Evolutionary conservation across 805 yeast species (phyloP).

Genomic region (Candida loeiensis): DNA sequence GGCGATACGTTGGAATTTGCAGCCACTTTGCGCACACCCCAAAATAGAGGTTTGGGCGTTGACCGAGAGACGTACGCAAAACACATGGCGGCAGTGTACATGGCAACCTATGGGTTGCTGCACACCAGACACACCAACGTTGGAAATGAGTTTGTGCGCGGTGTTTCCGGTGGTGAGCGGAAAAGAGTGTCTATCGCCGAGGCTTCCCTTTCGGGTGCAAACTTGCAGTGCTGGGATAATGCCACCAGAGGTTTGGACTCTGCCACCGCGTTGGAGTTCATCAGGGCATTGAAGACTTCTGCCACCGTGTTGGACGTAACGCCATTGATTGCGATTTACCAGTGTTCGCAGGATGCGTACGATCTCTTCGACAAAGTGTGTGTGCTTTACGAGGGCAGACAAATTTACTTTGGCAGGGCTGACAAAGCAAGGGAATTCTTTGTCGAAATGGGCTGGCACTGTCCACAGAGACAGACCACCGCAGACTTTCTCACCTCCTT

Average conservation of each 20-base stretch:
- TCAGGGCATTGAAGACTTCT: slow-evolving; percentile 61
- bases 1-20: slow-evolving; percentile 57
- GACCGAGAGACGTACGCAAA: slow-evolving; percentile 23
- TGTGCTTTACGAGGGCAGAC: slow-evolving; percentile 56
- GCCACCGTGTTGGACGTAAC: slow-evolving; percentile 51
- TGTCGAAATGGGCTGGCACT: slow-evolving; percentile 51
- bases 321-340: slow-evolving; percentile 58
- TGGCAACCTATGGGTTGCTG: slow-evolving; percentile 45
- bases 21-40: slow-evolving; percentile 46
- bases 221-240: slow-evolving; percentile 72
- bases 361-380: slow-evolving; percentile 60
- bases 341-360: slow-evolving; percentile 56
- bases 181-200: slow-evolving; percentile 83
- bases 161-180: slow-evolving; percentile 84
- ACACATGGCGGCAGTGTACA: slow-evolving; percentile 18
- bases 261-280: slow-evolving; percentile 76
- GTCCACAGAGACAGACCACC: slow-evolving; percentile 57
- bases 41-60: slow-evolving; percentile 31
- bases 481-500: slow-evolving; percentile 57
- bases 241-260: slow-evolving; percentile 85
- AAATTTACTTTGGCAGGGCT: slow-evolving; percentile 51
- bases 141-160: slow-evolving; percentile 60
- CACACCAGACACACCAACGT: slow-evolving; percentile 60
- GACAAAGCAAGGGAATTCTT: slow-evolving; percentile 47
- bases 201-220: slow-evolving; percentile 61